Conservation (phyloP, 2,329 filamentous ascomycete genomes). For the Clonostachys rosea region DNA sequence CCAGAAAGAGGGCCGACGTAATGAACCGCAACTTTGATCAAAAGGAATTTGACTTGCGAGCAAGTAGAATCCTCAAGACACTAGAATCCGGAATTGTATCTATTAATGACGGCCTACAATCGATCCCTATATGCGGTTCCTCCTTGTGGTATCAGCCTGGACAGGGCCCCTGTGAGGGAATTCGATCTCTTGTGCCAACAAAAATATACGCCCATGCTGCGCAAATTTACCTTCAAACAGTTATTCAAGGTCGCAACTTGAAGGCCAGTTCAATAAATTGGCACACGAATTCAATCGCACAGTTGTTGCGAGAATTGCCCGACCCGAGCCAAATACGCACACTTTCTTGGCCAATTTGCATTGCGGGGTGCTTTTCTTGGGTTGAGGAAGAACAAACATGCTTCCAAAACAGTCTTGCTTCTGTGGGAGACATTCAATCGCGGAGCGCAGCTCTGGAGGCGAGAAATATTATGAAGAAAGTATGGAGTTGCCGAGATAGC, state of each 20-base stretch:
- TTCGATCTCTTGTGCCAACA: not conserved
- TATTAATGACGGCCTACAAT: not conserved
- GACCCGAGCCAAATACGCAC: not conserved
- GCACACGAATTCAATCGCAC: not conserved
- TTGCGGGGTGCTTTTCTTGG: not conserved
- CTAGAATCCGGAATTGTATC: not conserved
- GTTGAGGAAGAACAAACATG: too few relatives aligned
- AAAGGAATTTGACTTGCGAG: not conserved
- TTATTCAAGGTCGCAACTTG: not conserved
- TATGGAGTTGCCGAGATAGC: slow-evolving; percentile 31
- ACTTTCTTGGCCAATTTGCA: not conserved
- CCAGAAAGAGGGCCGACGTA: not conserved
- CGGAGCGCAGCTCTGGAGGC: slow-evolving; percentile 17
- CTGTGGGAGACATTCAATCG: too few relatives aligned
- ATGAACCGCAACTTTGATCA: not conserved
- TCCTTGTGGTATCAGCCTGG: too few relatives aligned
- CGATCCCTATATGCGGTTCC: not conserved
- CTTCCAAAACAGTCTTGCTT: too few relatives aligned
- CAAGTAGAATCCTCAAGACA: not conserved
- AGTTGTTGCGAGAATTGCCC: not conserved
- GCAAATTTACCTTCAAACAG: not conserved
- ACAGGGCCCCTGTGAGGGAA: too few relatives aligned
- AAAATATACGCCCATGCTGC: not conserved
- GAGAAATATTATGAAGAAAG: slow-evolving; percentile 36
- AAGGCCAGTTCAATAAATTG: not conserved